Percentiles rank a stretch among this genome's conserved stretches.
Evolutionary conservation across 2,329 filamentous ascomycete species (phyloP).

Genomic region (Ceratocystis harringtonii): DNA sequence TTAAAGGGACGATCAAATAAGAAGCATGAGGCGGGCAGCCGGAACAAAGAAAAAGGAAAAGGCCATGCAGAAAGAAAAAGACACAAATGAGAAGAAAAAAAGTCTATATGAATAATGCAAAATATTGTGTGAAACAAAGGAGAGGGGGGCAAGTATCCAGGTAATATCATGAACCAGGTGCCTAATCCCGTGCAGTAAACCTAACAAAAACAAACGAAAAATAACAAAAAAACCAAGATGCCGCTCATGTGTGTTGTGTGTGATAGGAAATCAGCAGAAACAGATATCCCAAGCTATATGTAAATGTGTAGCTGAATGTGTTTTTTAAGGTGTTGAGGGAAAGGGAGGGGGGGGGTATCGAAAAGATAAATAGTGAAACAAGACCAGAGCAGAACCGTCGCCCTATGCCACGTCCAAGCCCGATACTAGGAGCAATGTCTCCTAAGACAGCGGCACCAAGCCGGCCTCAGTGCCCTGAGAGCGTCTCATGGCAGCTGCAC

Average conservation of each 20-base stretch:
- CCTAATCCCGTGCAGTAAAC: background rate
- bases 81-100: background rate
- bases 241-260: constrained; percentile 5
- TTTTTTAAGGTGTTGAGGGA: background rate
- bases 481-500: constrained; percentile 32
- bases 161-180: background rate
- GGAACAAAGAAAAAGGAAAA: background rate
- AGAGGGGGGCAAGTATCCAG: background rate
- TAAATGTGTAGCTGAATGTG: background rate
- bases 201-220: background rate
- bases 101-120: background rate
- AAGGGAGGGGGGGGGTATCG: background rate
- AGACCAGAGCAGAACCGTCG: background rate
- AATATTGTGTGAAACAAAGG: background rate
- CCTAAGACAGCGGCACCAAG: constrained; percentile 23
- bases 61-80: background rate
- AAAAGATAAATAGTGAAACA: background rate
- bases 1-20: background rate
- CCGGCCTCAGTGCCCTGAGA: constrained; percentile 41
- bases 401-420: no score
- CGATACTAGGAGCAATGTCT: background rate
- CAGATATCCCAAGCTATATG: background rate
- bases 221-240: background rate
- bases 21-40: background rate
- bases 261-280: background rate